Evolutionary conservation across 176 grass and related monocot genomes (phyloP), one percentile per base, ranked within the genome.

Genomic region (Bonia amplexicaulis): DNA sequence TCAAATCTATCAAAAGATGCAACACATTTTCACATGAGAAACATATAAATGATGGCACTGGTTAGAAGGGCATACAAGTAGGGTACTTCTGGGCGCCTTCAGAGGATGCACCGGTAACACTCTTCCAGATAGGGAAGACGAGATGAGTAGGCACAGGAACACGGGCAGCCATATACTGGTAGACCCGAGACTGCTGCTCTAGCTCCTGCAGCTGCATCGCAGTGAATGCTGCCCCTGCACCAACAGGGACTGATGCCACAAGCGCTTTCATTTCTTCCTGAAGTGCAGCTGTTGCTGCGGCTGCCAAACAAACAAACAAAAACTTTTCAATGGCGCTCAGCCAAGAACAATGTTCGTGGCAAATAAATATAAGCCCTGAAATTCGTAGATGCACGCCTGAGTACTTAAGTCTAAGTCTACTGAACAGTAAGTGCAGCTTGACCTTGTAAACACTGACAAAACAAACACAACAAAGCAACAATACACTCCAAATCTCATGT

Each of bases 41-140:
- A 26, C 1, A 82, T 54, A 35, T 8, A 73, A 6, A 66, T 72
- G 14, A 66, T 27, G 49, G 53, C 46, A 66, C 29, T 80, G 44
- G 62, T 58, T 78, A 77, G 82, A 64, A 37, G 67, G 60, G 20
- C 88, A 84, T 97, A 97, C 94, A 74, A 37, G 94, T 92, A 65
- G 97, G 97, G 90, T 91, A 99, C 69, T 91, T 91, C 81, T 94
- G 88, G 11, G 91, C 90, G 31, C 85, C 93, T 60, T 89, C 91
- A 63, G 93, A 92, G 59, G 93, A 94, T 86, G 90, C 88, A 54
- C 90, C 88, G 7, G 97, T 94, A 60, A 99, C 81, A 57, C 86
- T 94, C 85, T 99, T 99, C 97, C 97, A 99, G 48, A 99, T 92
- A 29, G 97, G 97, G 79, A 96, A 91, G 69, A 99, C 88, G 48